phyloP scores from a whole-genome alignment of 306 rosid genomes.

The Hippophae rhamnoides region DNA sequence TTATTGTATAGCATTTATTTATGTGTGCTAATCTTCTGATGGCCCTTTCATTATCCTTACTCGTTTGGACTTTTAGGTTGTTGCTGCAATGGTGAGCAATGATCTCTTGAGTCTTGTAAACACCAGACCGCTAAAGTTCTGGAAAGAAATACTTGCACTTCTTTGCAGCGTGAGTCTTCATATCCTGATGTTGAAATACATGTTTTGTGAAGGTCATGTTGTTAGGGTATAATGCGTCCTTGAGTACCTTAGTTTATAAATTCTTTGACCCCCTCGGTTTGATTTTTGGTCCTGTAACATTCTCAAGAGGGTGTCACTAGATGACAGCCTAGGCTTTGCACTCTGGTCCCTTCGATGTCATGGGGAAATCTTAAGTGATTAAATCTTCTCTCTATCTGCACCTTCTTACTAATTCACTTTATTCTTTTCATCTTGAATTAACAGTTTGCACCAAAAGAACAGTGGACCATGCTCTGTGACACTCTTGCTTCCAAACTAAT shows the following conservation, averaged over 20 bases:
- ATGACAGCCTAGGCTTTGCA: too few species aligned
- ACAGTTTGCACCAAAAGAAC: conserved; percentile 95
- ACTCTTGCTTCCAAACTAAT: conserved; percentile 86
- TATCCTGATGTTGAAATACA: not conserved
- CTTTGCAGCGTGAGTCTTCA: conserved; percentile 84
- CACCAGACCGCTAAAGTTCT: conserved; percentile 87
- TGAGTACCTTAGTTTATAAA: too few species aligned
- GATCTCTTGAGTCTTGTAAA: conserved; percentile 93
- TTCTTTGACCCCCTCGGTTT: too few species aligned
- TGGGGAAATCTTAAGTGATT: too few species aligned
- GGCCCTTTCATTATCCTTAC: not conserved
- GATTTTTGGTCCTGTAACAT: too few species aligned
- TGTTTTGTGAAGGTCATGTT: too few species aligned
- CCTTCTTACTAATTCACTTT: not conserved
- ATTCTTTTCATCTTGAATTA: conserved; percentile 16
- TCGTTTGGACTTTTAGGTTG: conserved; percentile 56
- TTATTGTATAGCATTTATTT: not conserved
- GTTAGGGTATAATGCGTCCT: too few species aligned
- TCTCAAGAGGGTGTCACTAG: too few species aligned
- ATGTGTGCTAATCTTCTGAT: not conserved
- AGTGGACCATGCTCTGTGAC: conserved; percentile 89
- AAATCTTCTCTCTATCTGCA: too few species aligned
- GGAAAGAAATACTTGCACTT: conserved; percentile 99
- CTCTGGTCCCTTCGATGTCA: too few species aligned
- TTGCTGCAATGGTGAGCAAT: conserved; percentile 96